Conservation (phyloP, 2,329 filamentous ascomycete genomes). For the Colletotrichum ledebouriae region DNA sequence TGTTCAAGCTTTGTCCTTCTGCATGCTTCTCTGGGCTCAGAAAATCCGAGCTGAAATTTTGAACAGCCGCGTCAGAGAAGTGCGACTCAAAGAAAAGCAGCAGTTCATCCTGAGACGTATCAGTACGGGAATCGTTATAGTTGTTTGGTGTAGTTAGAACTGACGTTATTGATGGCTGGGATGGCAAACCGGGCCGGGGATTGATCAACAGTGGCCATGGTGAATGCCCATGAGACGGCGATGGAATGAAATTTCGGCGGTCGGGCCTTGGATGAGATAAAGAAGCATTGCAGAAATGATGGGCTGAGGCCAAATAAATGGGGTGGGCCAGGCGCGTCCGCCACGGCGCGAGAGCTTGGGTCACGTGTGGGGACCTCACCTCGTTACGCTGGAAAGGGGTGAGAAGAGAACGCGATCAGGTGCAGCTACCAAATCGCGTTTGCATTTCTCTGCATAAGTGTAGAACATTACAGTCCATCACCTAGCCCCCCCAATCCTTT, state of each 20-base stretch:
- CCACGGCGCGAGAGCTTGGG: slow-evolving; percentile 26
- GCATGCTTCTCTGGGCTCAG: slow-evolving; percentile 50
- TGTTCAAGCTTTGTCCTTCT: slow-evolving; percentile 43
- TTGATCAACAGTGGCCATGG: slow-evolving; percentile 14
- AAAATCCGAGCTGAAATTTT: slow-evolving; percentile 63
- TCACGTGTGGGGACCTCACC: slow-evolving; percentile 38
- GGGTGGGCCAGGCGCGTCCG: slow-evolving; percentile 25
- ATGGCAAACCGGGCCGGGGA: slow-evolving; percentile 7
- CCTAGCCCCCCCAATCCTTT: not conserved
- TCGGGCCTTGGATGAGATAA: not conserved
- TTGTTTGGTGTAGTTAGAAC: slow-evolving; percentile 6
- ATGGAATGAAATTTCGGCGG: not conserved
- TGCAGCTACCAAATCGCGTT: slow-evolving; percentile 14
- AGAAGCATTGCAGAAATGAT: not conserved
- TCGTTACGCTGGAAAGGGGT: slow-evolving; percentile 9
- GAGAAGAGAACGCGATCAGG: slow-evolving; percentile 12
- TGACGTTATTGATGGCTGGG: slow-evolving; percentile 37
- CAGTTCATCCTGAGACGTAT: slow-evolving; percentile 67
- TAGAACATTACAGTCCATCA: not conserved
- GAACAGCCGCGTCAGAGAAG: slow-evolving; percentile 64
- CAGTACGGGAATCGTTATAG: slow-evolving; percentile 27
- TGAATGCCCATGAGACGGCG: not conserved
- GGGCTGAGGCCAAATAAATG: slow-evolving; percentile 20
- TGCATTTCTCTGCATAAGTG: slow-evolving; percentile 26
- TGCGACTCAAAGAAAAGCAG: slow-evolving; percentile 70